phyloP scores from a whole-genome alignment of 2,329 filamentous ascomycete genomes.

The Polytolypa hystricis region DNA sequence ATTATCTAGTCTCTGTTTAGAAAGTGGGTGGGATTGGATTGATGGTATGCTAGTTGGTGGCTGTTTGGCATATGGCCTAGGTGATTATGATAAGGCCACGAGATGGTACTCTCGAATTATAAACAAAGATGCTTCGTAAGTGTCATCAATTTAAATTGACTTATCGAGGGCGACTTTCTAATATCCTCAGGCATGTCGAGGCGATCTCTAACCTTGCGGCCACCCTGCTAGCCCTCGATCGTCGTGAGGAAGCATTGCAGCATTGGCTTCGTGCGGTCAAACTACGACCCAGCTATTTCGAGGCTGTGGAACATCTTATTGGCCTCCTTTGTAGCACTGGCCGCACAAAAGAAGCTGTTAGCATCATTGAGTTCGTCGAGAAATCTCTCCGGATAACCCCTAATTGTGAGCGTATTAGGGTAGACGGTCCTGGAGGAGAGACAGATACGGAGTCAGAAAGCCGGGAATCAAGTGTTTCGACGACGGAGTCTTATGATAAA shows the following conservation, averaged over 20 bases:
- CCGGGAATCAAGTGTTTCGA: conserved; percentile 42
- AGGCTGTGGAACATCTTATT: conserved; percentile 89
- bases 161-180: conserved; percentile 3
- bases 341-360: conserved; percentile 71
- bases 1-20: conserved; percentile 62
- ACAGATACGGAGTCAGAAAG: conserved; percentile 47
- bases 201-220: conserved; percentile 89
- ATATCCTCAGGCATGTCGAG: conserved; percentile 62
- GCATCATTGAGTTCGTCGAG: conserved; percentile 79
- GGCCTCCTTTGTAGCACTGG: conserved; percentile 74
- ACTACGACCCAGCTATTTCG: conserved; percentile 75
- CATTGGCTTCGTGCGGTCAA: conserved; percentile 80
- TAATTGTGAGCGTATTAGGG: conserved; percentile 37
- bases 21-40: conserved; percentile 77
- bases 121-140: conserved; percentile 45
- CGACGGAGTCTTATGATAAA: conserved; percentile 43
- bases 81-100: conserved; percentile 61
- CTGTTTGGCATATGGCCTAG: conserved; percentile 81
- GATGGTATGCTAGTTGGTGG: conserved; percentile 88
- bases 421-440: conserved; percentile 47
- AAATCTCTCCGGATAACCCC: conserved; percentile 49
- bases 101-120: conserved; percentile 46
- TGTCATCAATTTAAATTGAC: conserved; percentile 13
- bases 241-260: conserved; percentile 70
- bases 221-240: conserved; percentile 71